Conservation (phyloP, 371 early-diverging fungal species). For the Funneliformis caledonium region DNA sequence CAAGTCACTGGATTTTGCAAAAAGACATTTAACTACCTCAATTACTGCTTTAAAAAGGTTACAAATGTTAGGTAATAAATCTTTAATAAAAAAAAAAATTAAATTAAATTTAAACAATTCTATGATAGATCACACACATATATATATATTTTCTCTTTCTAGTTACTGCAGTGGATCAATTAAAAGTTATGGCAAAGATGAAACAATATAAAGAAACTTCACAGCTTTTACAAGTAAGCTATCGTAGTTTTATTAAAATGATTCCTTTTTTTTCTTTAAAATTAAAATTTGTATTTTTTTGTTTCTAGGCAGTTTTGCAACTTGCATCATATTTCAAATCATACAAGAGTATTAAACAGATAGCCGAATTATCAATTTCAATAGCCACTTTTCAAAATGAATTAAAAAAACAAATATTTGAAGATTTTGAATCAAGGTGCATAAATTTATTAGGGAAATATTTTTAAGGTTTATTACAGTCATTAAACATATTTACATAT, state of each 20-base stretch:
- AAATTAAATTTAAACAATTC: neutral
- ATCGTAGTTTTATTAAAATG: neutral
- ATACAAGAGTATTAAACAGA: slow-evolving; percentile 76
- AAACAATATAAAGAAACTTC: slow-evolving; percentile 80
- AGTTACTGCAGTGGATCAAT: slow-evolving; percentile 81
- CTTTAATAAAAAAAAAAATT: neutral
- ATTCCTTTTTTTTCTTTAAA: neutral
- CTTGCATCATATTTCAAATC: slow-evolving; percentile 77
- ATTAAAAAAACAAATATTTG: slow-evolving; percentile 70
- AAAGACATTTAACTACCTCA: slow-evolving; percentile 82
- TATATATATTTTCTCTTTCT: neutral
- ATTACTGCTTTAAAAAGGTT: slow-evolving; percentile 83
- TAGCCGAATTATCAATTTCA: slow-evolving; percentile 68
- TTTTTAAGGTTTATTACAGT: neutral
- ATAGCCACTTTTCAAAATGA: slow-evolving; percentile 69
- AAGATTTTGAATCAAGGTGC: slow-evolving; percentile 75
- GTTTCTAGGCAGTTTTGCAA: slow-evolving; percentile 72
- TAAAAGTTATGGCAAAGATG: slow-evolving; percentile 67
- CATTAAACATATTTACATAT: neutral
- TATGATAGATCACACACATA: neutral
- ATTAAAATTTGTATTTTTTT: neutral
- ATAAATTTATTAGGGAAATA: neutral
- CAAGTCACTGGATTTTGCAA: slow-evolving; percentile 91
- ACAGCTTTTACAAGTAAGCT: slow-evolving; percentile 73
- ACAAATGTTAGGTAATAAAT: slow-evolving; percentile 78